These are phyloP conservation scores for Aquilaria agallochum DNA, from an alignment of 441 rosid species.

Conservation along the genomic window DNA sequence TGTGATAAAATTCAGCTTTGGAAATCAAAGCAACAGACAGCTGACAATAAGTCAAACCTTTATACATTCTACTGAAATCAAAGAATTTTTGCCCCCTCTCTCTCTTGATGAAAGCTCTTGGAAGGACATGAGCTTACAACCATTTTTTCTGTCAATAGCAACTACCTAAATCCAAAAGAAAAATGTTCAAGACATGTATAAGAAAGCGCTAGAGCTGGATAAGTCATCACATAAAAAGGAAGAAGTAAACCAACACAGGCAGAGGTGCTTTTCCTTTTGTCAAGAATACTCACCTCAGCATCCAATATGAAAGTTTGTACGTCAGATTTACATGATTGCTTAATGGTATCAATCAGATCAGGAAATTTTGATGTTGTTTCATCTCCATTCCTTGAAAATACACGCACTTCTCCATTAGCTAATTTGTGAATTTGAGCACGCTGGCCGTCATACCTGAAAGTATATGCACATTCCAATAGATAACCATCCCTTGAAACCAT, in stretches of 20 bases:
- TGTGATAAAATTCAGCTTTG: slow-evolving; percentile 6
- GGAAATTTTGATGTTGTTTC: slow-evolving; percentile 84
- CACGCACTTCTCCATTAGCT: slow-evolving; percentile 49
- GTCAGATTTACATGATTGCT: slow-evolving; percentile 52
- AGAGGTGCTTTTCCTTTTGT: slow-evolving; percentile 4
- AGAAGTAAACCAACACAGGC: slow-evolving; percentile 5
- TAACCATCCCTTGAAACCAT: too few species aligned
- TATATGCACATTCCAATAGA: slow-evolving; percentile 6
- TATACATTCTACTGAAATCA: slow-evolving; percentile 45
- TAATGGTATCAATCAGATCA: slow-evolving; percentile 57
- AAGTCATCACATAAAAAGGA: background rate
- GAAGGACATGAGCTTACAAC: slow-evolving; percentile 79
- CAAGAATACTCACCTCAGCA: slow-evolving; percentile 63
- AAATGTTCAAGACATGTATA: slow-evolving; percentile 4
- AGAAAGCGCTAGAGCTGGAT: background rate
- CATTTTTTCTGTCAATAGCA: slow-evolving; percentile 78
- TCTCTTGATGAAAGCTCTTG: slow-evolving; percentile 91
- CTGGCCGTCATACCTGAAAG: slow-evolving; percentile 86
- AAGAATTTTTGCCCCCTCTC: slow-evolving; percentile 74
- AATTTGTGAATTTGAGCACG: slow-evolving; percentile 89
- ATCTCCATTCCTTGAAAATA: slow-evolving; percentile 88
- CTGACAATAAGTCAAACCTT: slow-evolving; percentile 45
- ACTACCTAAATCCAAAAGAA: slow-evolving; percentile 55
- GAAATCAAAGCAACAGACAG: background rate
- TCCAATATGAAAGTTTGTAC: slow-evolving; percentile 71